phyloP scores from a whole-genome alignment of 352 stramenopile genomes.

The Aphanomyces cochlioides region DNA sequence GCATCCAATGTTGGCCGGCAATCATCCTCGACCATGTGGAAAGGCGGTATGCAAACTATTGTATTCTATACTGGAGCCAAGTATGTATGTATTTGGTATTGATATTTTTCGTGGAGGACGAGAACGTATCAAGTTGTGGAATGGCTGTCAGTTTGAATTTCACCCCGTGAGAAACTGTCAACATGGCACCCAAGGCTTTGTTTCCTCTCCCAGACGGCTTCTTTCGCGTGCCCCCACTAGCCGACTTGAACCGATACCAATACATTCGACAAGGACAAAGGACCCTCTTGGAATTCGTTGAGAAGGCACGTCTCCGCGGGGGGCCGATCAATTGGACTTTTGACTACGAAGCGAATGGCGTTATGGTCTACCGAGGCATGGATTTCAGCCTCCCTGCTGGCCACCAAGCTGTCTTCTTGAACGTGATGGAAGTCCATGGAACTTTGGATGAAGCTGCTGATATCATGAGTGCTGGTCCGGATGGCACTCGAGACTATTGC shows the following conservation, averaged over 20 bases:
- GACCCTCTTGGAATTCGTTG: conserved; percentile 15
- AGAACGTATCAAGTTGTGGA: neutral
- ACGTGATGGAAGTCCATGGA: conserved; percentile 16
- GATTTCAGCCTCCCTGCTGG: neutral
- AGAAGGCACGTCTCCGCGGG: neutral
- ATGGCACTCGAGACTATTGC: neutral
- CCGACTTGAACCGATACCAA: neutral
- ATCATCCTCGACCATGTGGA: too few relatives aligned
- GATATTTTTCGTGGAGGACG: too few relatives aligned
- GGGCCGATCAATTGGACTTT: conserved; percentile 21
- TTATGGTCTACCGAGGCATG: conserved; percentile 11
- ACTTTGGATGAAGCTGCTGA: conserved; percentile 21
- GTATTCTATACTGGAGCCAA: too few relatives aligned
- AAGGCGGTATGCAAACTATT: too few relatives aligned
- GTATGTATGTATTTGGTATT: too few relatives aligned
- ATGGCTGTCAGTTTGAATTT: neutral
- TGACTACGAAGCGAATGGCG: conserved; percentile 19
- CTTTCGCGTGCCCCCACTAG: neutral
- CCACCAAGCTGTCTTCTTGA: conserved; percentile 4
- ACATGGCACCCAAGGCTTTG: neutral
- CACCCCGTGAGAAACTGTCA: neutral
- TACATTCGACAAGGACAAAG: conserved; percentile 1
- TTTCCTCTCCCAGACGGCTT: conserved; percentile 4
- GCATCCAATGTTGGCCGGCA: too few relatives aligned
- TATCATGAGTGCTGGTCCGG: neutral